Evolutionary conservation across 805 yeast genomes (phyloP), one percentile per base, ranked within the genome.

Genomic region (Candida gorgasii): DNA sequence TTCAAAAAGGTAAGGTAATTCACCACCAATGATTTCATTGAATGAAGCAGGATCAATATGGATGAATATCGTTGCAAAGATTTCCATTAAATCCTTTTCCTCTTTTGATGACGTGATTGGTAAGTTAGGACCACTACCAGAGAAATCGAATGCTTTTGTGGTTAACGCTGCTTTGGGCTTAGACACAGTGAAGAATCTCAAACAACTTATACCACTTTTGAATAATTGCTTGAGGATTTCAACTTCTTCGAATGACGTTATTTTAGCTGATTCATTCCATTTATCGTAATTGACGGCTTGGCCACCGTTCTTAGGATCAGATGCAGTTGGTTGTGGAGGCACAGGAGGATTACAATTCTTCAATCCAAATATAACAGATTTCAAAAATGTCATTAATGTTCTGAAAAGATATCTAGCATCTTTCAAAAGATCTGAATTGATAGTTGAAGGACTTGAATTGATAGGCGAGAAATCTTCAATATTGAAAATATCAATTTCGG

Each of bases 41-140:
- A 95, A 95, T 0, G 97, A 86, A 0, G 98, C 89, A 15, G 96
- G 90, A 57, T 95, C 99, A 42, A 95, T 78, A 58, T 89, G 96
- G 51, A 89, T 87, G 63, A 89, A 93, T 53, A 93, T 87, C 1
- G 96, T 85, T 0, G 97, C 97, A 59, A 93, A 80, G 3, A 89
- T 84, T 57, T 95, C 99, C 96, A 93, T 89, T 44, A 90, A 69
- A 54, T 93, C 99, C 53, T 90, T 89, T 45, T 90, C 97, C 56
- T 92, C 98, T 52, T 89, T 89, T 1, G 95, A 82, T 0, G 95
- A 86, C 1, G 90, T 80, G 9, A 88, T 86, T 3, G 96, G 96
- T 28, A 87, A 64, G 44, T 84, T 84, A 4, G 95, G 92, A 7
- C 89, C 92, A 12, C 85, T 79, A 1, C 86, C 76, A 45, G 86